These are phyloP conservation scores for Xylariales sp. DNA, from an alignment of 2,329 filamentous ascomycete genomes.

Conservation along the genomic window DNA sequence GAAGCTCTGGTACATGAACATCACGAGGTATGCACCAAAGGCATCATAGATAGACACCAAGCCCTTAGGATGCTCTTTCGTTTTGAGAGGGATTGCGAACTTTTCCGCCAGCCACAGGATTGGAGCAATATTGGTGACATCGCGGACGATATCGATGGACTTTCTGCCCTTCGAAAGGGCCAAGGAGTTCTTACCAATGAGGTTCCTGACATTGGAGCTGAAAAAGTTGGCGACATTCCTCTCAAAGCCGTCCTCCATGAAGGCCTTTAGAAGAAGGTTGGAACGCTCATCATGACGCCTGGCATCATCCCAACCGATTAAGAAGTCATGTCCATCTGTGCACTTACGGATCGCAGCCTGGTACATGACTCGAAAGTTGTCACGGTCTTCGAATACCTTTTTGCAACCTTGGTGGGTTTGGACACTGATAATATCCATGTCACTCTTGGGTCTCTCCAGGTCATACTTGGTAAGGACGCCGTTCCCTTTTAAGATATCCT, in stretches of 20 bases:
- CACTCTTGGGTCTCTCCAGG: constrained; percentile 33
- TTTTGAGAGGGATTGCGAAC: constrained; percentile 66
- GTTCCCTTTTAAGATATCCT: constrained; percentile 41
- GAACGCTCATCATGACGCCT: constrained; percentile 36
- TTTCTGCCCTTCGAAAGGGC: constrained; percentile 53
- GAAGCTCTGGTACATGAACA: constrained; percentile 49
- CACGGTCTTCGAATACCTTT: constrained; percentile 42
- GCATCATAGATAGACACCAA: constrained; percentile 40
- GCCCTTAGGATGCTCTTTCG: constrained; percentile 53
- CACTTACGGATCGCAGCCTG: constrained; percentile 35
- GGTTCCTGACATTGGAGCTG: constrained; percentile 57
- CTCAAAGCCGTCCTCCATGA: constrained; percentile 54
- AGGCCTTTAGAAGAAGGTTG: constrained; percentile 38
- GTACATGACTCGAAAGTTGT: constrained; percentile 44
- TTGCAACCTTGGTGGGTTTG: constrained; percentile 46
- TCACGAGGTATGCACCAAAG: constrained; percentile 38
- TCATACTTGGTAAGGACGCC: constrained; percentile 41
- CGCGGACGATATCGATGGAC: constrained; percentile 67
- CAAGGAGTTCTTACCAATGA: constrained; percentile 54
- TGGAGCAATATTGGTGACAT: constrained; percentile 64
- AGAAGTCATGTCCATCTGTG: constrained; percentile 41
- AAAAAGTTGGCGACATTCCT: constrained; percentile 58
- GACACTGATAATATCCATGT: constrained; percentile 38
- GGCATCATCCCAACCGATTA: constrained; percentile 40
- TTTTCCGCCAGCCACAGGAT: constrained; percentile 58